Conservation (phyloP, 495 filamentous ascomycete genomes). For the Aspergillus taichungensis region DNA sequence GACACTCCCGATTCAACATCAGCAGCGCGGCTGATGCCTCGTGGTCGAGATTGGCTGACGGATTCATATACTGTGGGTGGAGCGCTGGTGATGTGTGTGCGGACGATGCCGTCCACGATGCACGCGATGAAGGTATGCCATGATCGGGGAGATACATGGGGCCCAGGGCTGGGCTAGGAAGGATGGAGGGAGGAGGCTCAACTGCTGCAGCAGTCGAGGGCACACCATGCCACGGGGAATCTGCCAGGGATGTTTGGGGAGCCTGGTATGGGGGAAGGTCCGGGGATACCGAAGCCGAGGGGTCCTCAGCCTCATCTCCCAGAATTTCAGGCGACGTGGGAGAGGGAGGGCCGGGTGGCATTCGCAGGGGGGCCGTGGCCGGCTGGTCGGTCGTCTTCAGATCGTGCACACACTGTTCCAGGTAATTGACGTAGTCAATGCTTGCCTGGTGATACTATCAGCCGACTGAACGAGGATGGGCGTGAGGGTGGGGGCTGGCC, state of each 20-base stretch:
- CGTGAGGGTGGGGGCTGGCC: neutral
- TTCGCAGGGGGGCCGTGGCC: slow-evolving; percentile 6
- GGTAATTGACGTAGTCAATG: slow-evolving; percentile 93
- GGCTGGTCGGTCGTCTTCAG: slow-evolving; percentile 53
- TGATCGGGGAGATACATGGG: slow-evolving; percentile 20
- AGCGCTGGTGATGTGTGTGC: slow-evolving; percentile 27
- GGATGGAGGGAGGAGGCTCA: slow-evolving; percentile 25
- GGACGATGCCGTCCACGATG: slow-evolving; percentile 15
- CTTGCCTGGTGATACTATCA: slow-evolving; percentile 52
- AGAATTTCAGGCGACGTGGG: slow-evolving; percentile 32
- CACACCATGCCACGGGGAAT: slow-evolving; percentile 28
- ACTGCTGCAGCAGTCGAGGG: slow-evolving; percentile 19
- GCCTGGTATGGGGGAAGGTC: slow-evolving; percentile 21
- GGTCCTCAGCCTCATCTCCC: slow-evolving; percentile 11
- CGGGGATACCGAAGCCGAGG: slow-evolving; percentile 30
- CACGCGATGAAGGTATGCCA: slow-evolving; percentile 14
- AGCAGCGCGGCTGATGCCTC: slow-evolving; percentile 74
- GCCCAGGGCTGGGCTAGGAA: slow-evolving; percentile 35
- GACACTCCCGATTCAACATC: slow-evolving; percentile 66
- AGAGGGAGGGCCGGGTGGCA: slow-evolving; percentile 21
- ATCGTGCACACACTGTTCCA: slow-evolving; percentile 79
- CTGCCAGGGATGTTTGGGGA: slow-evolving; percentile 27
- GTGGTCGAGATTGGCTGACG: slow-evolving; percentile 49
- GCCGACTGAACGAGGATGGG: neutral
- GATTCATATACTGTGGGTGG: slow-evolving; percentile 15